Evolutionary conservation across 208 protist genomes (phyloP).

Genomic region (Porcisia hertigi): DNA sequence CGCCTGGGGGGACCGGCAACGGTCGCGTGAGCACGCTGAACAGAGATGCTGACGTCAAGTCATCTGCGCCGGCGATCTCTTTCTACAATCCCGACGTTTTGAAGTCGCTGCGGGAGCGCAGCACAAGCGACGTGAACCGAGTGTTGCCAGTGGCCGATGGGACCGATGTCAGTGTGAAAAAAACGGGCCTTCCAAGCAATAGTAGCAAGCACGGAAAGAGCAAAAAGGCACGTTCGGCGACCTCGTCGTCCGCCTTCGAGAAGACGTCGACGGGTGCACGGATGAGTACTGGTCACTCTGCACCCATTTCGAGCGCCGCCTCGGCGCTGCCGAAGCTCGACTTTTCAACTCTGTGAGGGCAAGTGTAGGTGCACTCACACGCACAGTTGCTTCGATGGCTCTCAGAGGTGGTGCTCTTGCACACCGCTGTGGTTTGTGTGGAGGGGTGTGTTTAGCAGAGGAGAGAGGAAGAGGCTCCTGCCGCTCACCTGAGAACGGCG

Average conservation of each 20-base stretch:
- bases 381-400: not conserved
- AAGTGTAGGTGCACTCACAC: not conserved
- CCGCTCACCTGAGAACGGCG: too few relatives aligned
- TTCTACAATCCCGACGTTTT: constrained; percentile 54
- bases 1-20: constrained; percentile 5
- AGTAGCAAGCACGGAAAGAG: not conserved
- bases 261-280: constrained; percentile 5
- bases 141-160: not conserved
- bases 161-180: not conserved
- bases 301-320: not conserved
- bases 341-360: constrained; percentile 1
- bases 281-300: not conserved
- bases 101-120: constrained; percentile 46
- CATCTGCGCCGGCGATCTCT: constrained; percentile 5
- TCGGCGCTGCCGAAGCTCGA: constrained; percentile 15
- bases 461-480: too few relatives aligned
- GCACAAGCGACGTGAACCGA: constrained; percentile 43
- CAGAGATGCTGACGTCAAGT: not conserved
- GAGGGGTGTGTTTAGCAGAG: too few relatives aligned
- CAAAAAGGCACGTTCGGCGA: not conserved
- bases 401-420: not conserved
- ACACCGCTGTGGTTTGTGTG: too few relatives aligned
- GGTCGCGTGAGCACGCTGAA: constrained; percentile 1
- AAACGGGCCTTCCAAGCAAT: not conserved
- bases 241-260: not conserved